Base-by-base conservation (phyloP, 2,329 filamentous ascomycete genomes). In the Fusarium anguioides region DNA sequence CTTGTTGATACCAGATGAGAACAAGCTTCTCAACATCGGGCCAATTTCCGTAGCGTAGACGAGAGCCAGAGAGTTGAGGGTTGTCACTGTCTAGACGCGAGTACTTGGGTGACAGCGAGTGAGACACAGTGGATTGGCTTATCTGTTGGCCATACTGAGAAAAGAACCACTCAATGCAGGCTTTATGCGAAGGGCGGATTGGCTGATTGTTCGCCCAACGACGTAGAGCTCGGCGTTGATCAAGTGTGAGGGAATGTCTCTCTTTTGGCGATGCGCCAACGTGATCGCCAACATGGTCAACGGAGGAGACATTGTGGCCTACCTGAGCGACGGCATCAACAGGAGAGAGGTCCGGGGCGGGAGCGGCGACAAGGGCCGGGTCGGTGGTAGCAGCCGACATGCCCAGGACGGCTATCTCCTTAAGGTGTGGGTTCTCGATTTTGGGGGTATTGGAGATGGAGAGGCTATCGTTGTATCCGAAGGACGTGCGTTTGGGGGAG, bases 151-250 rank as follows among this genome's bases (percentile, higher is more conserved):
- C 83, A 72, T 86, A 89, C 74, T 87, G 81, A 54, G 75, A 74
- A 67, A 80, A 83, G 77, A 88, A 89, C 86, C 86, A 89, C 72
- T 88, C 86, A 72, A 88, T 88, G 79, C 86, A 88, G 31, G 84
- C 82, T 76, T 87, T 87, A 76, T 89, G 86, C 24, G 84, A 86
- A 8, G 86, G 86, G 4, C 86, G 83, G 24, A 84, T 81, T 15
- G 82, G 76, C 72, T 88, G 86, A 37, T 79, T 79, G 69, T 86
- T 85, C 23, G 86, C 86, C 86, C 86, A 89, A 65, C 84, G 81
- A 23, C 86, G 84, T 49, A 89, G 80, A 24, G 86, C 85, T 65
- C 86, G 85, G 31, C 86, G 86, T 75, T 89, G 86, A 72, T 89
- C 86, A 59, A 89, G 85, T 21, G 86, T 88, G 51, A 89, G 77